Base-by-base conservation (phyloP, 140 eudicot genomes). In the Bidens hawaiensis region DNA sequence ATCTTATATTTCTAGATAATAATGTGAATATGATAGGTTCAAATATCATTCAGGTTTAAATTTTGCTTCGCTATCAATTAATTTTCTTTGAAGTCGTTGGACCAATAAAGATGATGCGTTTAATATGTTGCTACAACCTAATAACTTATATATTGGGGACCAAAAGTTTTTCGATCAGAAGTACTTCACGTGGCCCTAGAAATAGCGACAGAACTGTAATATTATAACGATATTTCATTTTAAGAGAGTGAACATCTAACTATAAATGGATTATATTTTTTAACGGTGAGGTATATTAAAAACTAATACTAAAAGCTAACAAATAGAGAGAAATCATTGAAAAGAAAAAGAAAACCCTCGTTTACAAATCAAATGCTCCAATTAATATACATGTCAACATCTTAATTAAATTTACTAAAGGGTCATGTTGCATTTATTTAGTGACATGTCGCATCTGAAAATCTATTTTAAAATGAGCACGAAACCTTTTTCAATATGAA, bases 331-430 rank as follows among this genome's bases (percentile, higher is more conserved):
- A n/a, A n/a, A n/a, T n/a, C n/a, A n/a, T n/a, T 52, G 25, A 38
- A 64, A 34, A 3, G 61, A 64, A n/a, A n/a, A n/a, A n/a, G n/a
- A n/a, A n/a, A n/a, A n/a, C n/a, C n/a, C 70, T 31, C 7, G 13
- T n/a, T 42, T 36, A 43, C 60, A 24, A 64, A 46, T 64, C 66
- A 72, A 72, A 72, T 72, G 77, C 72, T 19, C 17, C 43, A 57
- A 18, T 64, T 64, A 17, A 43, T 54, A n/a, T 12, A 43, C n/a
- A n/a, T n/a, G n/a, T 21, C n/a, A 27, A 4, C 16, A 41, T 21
- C 15, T 51, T 42, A n/a, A 31, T 23, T 24, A 13, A 23, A 31
- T 17, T 7, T 45, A 54, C 25, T 25, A 55, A 19, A 31, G 30
- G 21, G 27, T 49, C 14, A 48, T 23, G 62, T 60, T 38, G 33